phyloP scores from a whole-genome alignment of 345 rosid species.

The Camelina neglecta region DNA sequence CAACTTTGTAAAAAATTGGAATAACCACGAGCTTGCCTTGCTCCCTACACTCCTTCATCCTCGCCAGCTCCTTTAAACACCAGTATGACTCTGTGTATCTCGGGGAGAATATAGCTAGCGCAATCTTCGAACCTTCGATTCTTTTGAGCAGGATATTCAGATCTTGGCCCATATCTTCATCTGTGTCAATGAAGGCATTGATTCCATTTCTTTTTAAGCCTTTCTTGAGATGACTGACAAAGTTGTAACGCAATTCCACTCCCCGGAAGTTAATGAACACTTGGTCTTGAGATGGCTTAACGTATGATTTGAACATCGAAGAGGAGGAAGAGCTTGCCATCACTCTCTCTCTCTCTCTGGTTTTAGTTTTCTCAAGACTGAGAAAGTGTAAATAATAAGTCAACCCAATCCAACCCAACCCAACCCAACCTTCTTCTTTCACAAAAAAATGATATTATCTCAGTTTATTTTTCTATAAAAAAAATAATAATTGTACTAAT shows the following conservation, averaged over 20 bases:
- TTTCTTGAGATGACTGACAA: not conserved
- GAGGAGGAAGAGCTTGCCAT: too few species aligned
- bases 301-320: too few species aligned
- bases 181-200: constrained; percentile 10
- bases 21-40: not conserved
- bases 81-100: constrained; percentile 16
- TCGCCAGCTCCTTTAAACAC: constrained; percentile 18
- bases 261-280: constrained; percentile 31
- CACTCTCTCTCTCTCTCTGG: too few species aligned
- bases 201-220: not conserved
- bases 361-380: too few species aligned
- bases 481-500: too few species aligned
- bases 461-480: too few species aligned
- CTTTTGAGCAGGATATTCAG: not conserved
- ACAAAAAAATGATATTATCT: too few species aligned
- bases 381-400: too few species aligned
- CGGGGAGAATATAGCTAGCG: not conserved
- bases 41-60: constrained; percentile 6
- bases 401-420: too few species aligned
- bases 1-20: constrained; percentile 16
- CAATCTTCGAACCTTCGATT: constrained; percentile 15
- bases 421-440: too few species aligned
- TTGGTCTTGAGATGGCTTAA: not conserved
- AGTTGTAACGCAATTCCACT: not conserved
- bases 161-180: too few species aligned